Base-by-base conservation (phyloP, 306 rosid species). In the Trifolium pratense region DNA sequence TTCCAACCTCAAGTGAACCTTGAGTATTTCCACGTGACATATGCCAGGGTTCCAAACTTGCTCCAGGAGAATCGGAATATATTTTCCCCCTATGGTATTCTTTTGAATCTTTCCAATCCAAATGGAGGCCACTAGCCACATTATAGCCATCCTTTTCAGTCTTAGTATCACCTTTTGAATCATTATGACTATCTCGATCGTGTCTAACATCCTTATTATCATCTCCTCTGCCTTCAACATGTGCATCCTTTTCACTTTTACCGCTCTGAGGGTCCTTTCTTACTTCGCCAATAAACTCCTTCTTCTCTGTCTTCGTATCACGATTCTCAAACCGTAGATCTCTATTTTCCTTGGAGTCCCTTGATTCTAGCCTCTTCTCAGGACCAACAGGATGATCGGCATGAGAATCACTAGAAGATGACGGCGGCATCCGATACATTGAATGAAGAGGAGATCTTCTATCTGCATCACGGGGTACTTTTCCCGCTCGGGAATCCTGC, bases 61-160 rank as follows among this genome's bases (percentile, higher is more conserved):
- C 92, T 45, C 80, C 76, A 15, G 91, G 82, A 26, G 85, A 60
- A 79, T 91, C 96, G n/a, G 91, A 80, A 84, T 86, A 88, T 77
- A 85, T 78, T 77, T 91, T 91, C 9, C 90, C 97, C 78, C 86
- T 81, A 43, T 89, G 89, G 80, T 81, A 82, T 25, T 91, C 97
- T 84, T 89, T 89, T n/a, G 88, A 80, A 39, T 93, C 97, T 81
- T 88, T 91, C 97, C 93, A 81, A 78, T 83, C 80, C 78, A 85
- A 59, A 78, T 82, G 91, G 18, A 59, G 21, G 76, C 80, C 32
- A 57, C 84, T 48, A 36, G 80, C 71, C 66, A 70, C 79, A 39
- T 71, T 82, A 78, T 73, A 89, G 60, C 84, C 78, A 57, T 87
- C 96, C 82, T 87, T 89, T 60, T 91, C 98, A 2, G 62, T 61